These are phyloP conservation scores for Coemansia sp. DNA, from an alignment of 192 early-diverging fungal genomes.

Conservation along the genomic window DNA sequence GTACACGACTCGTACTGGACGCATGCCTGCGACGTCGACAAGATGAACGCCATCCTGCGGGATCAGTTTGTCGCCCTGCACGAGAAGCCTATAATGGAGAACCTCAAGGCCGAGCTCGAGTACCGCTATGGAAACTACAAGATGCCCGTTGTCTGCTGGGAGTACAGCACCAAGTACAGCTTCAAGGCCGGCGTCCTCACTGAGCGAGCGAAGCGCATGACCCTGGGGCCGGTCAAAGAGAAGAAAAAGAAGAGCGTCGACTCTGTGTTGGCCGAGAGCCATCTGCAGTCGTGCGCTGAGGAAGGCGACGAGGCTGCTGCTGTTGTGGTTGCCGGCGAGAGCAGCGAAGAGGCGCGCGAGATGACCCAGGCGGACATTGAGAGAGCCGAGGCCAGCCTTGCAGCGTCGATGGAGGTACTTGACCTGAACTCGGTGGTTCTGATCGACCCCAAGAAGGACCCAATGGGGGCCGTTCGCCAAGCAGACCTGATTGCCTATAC, in stretches of 20 bases:
- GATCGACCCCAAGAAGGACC: slow-evolving; percentile 25
- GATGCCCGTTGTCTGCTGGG: slow-evolving; percentile 52
- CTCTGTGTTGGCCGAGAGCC: slow-evolving; percentile 13
- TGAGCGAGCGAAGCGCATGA: not conserved
- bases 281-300: slow-evolving; percentile 5
- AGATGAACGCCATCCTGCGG: slow-evolving; percentile 77
- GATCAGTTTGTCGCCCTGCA: slow-evolving; percentile 89
- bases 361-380: not conserved
- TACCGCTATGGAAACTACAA: slow-evolving; percentile 69
- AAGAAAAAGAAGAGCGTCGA: slow-evolving; percentile 16
- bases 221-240: not conserved
- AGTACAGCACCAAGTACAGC: slow-evolving; percentile 40
- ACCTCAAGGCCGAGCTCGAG: slow-evolving; percentile 74
- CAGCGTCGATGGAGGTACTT: slow-evolving; percentile 3
- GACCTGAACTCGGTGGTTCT: slow-evolving; percentile 19
- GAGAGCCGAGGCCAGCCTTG: not conserved
- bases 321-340: not conserved
- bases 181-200: slow-evolving; percentile 8
- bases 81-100: slow-evolving; percentile 74
- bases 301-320: not conserved
- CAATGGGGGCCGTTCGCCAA: slow-evolving; percentile 24
- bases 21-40: slow-evolving; percentile 83
- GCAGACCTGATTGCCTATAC: slow-evolving; percentile 35
- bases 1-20: slow-evolving; percentile 99
- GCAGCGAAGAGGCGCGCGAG: not conserved